Base-by-base conservation (phyloP, 2,329 filamentous ascomycete species). In the Coleophoma cylindrospora region DNA sequence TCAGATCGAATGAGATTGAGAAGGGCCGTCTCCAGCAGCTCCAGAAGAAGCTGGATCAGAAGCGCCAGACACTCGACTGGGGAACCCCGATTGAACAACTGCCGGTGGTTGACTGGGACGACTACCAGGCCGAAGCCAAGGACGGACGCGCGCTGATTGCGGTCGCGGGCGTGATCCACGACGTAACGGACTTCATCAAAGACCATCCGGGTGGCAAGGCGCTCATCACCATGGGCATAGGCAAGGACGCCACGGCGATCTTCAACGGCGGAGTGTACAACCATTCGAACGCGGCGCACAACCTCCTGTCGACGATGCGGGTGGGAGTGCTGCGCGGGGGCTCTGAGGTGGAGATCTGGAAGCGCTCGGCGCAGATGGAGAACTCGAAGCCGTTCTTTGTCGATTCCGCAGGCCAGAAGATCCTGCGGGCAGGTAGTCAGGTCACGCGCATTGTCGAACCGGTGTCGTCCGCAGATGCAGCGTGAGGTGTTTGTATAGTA, bases 181-280 rank as follows among this genome's bases (percentile, higher is more conserved):
- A 94, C 62, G 84, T 92, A 32, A 80, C 80, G 57, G 76, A 86
- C 66, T 94, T 94, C 70, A 86, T 92, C 74, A 85, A 87, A 68
- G 86, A 90, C 63, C 89, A 94, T 69, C 89, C 89, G 4, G 89
- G 89, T 75, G 89, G 89, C 63, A 89, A 87, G 74, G 86, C 86
- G 33, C 86, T 92, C 74, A 92, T 94, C 72, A 80, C 74, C 58
- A 86, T 83, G 22, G 86, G 83, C 38, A 79, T 94, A 49, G 89
- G 89, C 68, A 92, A 91, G 75, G 89, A 94, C 56, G 88, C 88
- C 50, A 92, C 89, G 15, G 87, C 87, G 59, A 88, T 90, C 72
- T 92, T 94, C 79, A 94, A 92, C 69, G 89, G 89, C 55, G 88
- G 88, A 70, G 86, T 92, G 54, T 92, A 92, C 74, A 79, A 84